These are phyloP conservation scores for Nicotiana otophora DNA, from an alignment of 257 asterid species.

Conservation along the genomic window DNA sequence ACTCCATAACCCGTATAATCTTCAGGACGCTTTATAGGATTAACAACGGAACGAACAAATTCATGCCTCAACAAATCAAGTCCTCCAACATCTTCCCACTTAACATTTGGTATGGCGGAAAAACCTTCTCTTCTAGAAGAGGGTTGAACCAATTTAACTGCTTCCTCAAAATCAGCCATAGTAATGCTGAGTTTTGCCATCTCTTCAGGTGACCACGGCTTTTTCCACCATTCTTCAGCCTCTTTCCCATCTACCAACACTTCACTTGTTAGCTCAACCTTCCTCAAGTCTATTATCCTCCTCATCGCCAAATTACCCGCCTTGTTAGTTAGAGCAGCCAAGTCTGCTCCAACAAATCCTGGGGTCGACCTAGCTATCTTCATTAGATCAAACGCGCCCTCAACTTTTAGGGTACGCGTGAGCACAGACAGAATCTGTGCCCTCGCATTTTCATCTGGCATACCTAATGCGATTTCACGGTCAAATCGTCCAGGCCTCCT, in stretches of 20 bases:
- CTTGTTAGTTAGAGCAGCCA: constrained; percentile 57
- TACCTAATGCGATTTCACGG: constrained; percentile 62
- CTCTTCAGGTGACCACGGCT: constrained; percentile 64
- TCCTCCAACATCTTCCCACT: constrained; percentile 97
- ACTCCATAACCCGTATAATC: constrained; percentile 63
- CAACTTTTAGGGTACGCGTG: constrained; percentile 55
- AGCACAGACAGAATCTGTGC: constrained; percentile 60
- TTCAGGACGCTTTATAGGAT: constrained; percentile 74
- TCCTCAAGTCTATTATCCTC: constrained; percentile 57
- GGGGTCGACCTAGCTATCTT: constrained; percentile 78
- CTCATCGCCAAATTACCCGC: constrained; percentile 86
- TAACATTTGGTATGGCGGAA: constrained; percentile 73
- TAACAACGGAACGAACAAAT: constrained; percentile 46
- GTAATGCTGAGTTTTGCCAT: constrained; percentile 47
- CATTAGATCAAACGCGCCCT: constrained; percentile 68
- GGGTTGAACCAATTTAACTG: constrained; percentile 73
- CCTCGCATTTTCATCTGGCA: constrained; percentile 78
- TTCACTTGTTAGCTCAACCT: constrained; percentile 29
- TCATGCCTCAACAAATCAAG: constrained; percentile 52
- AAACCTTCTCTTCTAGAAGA: constrained; percentile 89
- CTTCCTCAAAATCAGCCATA: constrained; percentile 90
- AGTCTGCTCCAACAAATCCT: constrained; percentile 91
- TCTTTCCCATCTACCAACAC: constrained; percentile 15
- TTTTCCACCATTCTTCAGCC: constrained; percentile 62
- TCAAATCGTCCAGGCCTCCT: constrained; percentile 97